Base-by-base conservation (phyloP, 2,329 filamentous ascomycete species). In the Aureobasidium zeae region DNA sequence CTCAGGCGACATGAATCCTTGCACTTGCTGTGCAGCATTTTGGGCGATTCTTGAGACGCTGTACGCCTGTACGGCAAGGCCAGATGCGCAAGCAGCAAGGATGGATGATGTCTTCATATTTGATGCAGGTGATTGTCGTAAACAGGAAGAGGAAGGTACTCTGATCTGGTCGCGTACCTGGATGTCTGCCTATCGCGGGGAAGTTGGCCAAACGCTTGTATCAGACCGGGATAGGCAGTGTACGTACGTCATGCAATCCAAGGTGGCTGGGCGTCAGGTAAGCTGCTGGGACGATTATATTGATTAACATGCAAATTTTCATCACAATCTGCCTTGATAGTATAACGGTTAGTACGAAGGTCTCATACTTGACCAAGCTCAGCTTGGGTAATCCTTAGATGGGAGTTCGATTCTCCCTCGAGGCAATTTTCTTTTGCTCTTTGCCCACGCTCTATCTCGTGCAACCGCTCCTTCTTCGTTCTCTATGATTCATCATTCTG, bases 1-100 rank as follows among this genome's bases (percentile, higher is more conserved):
- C 55, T 81, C 74, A 17, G 52, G 47, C 31, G 49, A 47, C 16
- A 50, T 48, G 15, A 59, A 50, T 24, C 51, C 47, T 47, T 62
- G 56, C 13, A 45, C 37, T 17, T 44, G 37, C 16, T 36, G 32
- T n/a, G 34, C 29, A 19, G 28, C 46, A 24, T 50, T 38, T 31
- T 50, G 49, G 3, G 46, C 49, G 13, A 42, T 37, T 41, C 39
- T 36, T 11, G 49, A 46, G 9, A 50, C 44, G 20, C 42, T 48
- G 41, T 48, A 41, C 17, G 49, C 45, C 32, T 47, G 45, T 13
- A 47, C 45, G 21, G 45, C 45, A 26, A 47, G 38, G 5, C 37
- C 38, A 13, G 45, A 44, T 7, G 45, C 38, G 26, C 45, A 47
- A 4, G 38, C 45, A 12, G 45, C 45, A 4, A 47, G 45, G 19